Base-by-base conservation (phyloP, 306 rosid genomes). In the Cucurbita ficifolia region DNA sequence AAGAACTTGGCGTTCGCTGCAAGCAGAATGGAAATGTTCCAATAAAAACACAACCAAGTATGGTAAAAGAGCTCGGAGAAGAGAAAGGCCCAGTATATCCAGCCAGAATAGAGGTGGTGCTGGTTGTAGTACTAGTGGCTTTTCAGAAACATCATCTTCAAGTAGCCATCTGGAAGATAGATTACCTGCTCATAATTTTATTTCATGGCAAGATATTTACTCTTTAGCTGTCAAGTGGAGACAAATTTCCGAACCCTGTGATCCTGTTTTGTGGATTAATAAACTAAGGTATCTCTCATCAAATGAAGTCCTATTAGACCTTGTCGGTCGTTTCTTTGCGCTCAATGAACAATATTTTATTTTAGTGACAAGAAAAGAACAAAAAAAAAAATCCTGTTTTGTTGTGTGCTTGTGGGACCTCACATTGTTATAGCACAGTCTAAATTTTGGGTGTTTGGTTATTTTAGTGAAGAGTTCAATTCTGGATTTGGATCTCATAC, bases 51-150 rank as follows among this genome's bases (percentile, higher is more conserved):
- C 84, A 70, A 79, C 89, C 38, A 94, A 89, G 87, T 16, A 73
- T 81, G 91, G 97, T 45, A 94, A 86, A 85, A 82, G 88, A 86
- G 81, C 84, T 68, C 84, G 90, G 68, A 85, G 97, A 85, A 89
- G 92, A 83, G 97, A 94, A n/a, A 89, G 95, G 84, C 21, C 86
- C 58, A 85, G 84, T 56, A 72, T 89, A 72, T 81, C 89, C 17
- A 90, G 97, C 82, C 94, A 88, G 80, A 94, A 94, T 72, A 86
- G 98, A 85, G 98, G 98, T 67, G 98, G 98, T 56, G 90, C 97
- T 50, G 97, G 98, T 77, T 90, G 97, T 81, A 94, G 95, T 79
- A 89, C 96, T 0, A 94, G 97, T 84, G 83, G 86, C 82, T 77
- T 79, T 76, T 80, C 83, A 22, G 91, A 86, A 76, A 29, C 88